These are phyloP conservation scores for Fraxinus dipetala DNA, from an alignment of 305 asterid genomes.

Conservation along the genomic window DNA sequence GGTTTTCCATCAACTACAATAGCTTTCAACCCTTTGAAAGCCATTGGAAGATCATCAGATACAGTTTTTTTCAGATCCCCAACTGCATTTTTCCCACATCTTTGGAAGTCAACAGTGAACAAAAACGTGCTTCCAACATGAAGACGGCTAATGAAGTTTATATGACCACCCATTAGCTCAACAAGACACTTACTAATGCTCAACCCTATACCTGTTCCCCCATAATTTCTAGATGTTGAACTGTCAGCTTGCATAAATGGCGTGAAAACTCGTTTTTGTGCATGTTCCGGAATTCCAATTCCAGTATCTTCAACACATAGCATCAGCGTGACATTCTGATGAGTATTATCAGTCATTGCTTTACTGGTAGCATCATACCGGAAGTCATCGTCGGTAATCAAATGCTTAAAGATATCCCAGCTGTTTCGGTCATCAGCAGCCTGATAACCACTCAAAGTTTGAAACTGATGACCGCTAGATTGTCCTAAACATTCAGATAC, in stretches of 20 bases:
- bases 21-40: constrained; percentile 66
- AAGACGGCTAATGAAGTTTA: constrained; percentile 71
- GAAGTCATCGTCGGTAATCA: constrained; percentile 43
- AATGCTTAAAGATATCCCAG: constrained; percentile 61
- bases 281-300: constrained; percentile 73
- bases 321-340: constrained; percentile 49
- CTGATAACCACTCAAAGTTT: constrained; percentile 77
- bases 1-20: constrained; percentile 71
- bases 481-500: constrained; percentile 39
- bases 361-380: constrained; percentile 28
- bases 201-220: constrained; percentile 94
- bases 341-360: constrained; percentile 27
- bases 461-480: constrained; percentile 37
- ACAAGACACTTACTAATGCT: constrained; percentile 92
- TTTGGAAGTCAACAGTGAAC: constrained; percentile 55
- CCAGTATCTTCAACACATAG: constrained; percentile 91
- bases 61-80: constrained; percentile 42
- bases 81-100: constrained; percentile 39
- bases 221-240: constrained; percentile 83
- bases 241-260: constrained; percentile 99
- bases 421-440: constrained; percentile 74
- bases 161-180: constrained; percentile 85
- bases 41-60: constrained; percentile 52
- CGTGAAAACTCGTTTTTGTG: constrained; percentile 72
- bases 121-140: constrained; percentile 85